Conservation (phyloP, 768 basidiomycete genomes). For the Pleurotus djamor region DNA sequence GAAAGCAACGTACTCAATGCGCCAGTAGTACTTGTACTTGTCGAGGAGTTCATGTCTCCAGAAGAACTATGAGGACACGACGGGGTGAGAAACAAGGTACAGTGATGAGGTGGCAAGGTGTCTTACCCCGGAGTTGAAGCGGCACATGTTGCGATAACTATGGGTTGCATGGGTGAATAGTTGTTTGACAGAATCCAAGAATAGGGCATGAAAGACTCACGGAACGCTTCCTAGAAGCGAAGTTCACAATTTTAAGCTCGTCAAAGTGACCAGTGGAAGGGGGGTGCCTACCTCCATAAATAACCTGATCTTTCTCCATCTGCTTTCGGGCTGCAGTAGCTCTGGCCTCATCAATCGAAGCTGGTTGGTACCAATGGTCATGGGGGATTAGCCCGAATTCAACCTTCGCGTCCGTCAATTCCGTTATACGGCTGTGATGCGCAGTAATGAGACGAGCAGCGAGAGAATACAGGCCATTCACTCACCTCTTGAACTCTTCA, state of each 20-base stretch:
- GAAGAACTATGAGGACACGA: constrained; percentile 61
- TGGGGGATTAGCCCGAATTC: constrained; percentile 78
- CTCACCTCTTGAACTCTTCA: constrained; percentile 67
- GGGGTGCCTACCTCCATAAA: constrained; percentile 56
- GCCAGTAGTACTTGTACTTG: constrained; percentile 87
- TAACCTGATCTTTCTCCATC: constrained; percentile 69
- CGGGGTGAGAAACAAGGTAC: background rate
- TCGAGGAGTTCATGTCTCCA: constrained; percentile 80
- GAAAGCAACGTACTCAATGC: constrained; percentile 40
- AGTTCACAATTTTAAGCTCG: background rate
- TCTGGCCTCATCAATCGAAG: constrained; percentile 74
- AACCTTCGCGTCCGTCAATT: constrained; percentile 60
- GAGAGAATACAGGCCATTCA: constrained; percentile 7
- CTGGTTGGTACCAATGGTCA: constrained; percentile 81
- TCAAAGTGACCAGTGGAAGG: background rate
- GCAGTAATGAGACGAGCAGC: background rate
- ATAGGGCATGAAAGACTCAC: constrained; percentile 29
- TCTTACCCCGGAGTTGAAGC: constrained; percentile 90
- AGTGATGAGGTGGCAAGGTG: background rate
- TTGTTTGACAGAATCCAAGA: background rate
- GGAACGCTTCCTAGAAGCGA: constrained; percentile 65
- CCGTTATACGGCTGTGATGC: constrained; percentile 45
- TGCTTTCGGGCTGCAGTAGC: constrained; percentile 61
- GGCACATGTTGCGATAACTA: constrained; percentile 94
- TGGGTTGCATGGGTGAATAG: background rate